A percentile compares a stretch with the other conserved stretches of the same genome.
These are phyloP conservation scores for Colletotrichum endophyticum DNA, from an alignment of 2,329 filamentous ascomycete genomes.

Conservation along the genomic window DNA sequence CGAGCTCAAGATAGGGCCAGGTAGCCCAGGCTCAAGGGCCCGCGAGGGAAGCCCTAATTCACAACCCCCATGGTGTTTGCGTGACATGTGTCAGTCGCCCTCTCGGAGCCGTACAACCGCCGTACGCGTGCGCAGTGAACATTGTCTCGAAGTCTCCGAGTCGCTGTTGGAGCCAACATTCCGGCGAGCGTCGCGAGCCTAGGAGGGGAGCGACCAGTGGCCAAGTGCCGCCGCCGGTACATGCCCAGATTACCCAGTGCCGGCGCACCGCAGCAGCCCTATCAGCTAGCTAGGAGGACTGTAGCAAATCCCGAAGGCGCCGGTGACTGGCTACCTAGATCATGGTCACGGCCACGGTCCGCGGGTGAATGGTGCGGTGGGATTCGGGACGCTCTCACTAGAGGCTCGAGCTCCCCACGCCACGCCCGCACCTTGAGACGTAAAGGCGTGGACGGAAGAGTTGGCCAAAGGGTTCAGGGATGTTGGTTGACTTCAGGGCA, in stretches of 20 bases:
- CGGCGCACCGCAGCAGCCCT: neutral
- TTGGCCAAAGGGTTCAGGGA: constrained; percentile 14
- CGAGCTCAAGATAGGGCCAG: neutral
- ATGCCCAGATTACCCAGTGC: neutral
- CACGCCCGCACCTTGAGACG: neutral
- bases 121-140: neutral
- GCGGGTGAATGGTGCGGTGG: neutral
- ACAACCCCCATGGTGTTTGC: neutral
- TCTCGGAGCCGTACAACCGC: neutral
- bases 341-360: neutral
- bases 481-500: neutral
- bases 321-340: neutral
- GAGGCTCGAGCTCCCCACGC: constrained; percentile 6
- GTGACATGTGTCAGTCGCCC: constrained; percentile 10
- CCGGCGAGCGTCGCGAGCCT: neutral
- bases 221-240: neutral
- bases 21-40: neutral
- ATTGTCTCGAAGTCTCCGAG: neutral
- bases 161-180: neutral
- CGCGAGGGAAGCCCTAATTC: constrained; percentile 4
- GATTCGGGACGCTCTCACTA: constrained; percentile 12
- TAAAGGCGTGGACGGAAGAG: neutral
- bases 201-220: neutral
- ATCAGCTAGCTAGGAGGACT: neutral
- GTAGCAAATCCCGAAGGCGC: neutral